Evolutionary conservation across 768 basidiomycete genomes (phyloP).

Genomic region (Lactarius tabidus): DNA sequence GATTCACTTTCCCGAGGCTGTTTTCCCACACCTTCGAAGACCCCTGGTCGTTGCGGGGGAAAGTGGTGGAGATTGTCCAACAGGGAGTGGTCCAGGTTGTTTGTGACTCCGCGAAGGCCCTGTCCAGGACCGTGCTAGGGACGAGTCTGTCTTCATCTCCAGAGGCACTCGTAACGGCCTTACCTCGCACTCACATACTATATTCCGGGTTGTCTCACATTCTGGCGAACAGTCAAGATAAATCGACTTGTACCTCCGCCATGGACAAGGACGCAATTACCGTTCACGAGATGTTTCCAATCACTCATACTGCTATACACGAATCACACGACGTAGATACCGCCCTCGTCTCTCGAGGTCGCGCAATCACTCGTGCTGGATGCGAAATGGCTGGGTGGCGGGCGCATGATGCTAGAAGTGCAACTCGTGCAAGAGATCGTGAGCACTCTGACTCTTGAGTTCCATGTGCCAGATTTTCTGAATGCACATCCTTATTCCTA

Average conservation of each 20-base stretch:
- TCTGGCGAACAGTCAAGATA: neutral
- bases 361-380: slow-evolving; percentile 10
- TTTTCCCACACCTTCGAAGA: too few species aligned
- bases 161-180: too few species aligned
- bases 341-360: slow-evolving; percentile 7
- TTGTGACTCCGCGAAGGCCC: too few species aligned
- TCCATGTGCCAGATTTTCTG: neutral
- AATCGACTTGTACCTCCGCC: neutral
- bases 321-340: neutral
- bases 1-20: too few species aligned
- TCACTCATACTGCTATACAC: neutral
- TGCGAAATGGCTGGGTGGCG: slow-evolving; percentile 8
- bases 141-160: too few species aligned
- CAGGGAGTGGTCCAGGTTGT: too few species aligned
- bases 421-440: slow-evolving; percentile 6
- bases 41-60: too few species aligned
- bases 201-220: too few species aligned
- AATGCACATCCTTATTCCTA: neutral
- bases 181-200: too few species aligned
- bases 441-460: neutral
- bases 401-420: neutral
- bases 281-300: slow-evolving; percentile 5
- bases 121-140: too few species aligned
- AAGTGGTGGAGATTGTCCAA: too few species aligned
- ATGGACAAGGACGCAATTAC: slow-evolving; percentile 5